Conservation (phyloP, 2,329 filamentous ascomycete species). For the Aureobasidium sp. region DNA sequence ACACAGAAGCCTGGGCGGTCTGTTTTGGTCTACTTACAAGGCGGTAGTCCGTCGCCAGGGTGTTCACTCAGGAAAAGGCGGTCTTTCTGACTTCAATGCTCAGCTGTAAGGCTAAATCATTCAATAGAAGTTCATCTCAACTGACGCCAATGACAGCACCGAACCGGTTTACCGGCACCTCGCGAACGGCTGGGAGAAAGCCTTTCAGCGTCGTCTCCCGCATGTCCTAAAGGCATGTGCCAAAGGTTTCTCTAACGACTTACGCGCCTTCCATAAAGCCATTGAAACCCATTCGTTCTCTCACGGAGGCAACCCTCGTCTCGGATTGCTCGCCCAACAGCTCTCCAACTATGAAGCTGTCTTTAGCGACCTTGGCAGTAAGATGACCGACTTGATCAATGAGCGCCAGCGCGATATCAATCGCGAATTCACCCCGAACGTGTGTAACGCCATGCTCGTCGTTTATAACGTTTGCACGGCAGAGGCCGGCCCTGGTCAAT, state of each 20-base stretch:
- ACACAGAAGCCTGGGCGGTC: slow-evolving; percentile 36
- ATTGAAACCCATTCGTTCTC: slow-evolving; percentile 33
- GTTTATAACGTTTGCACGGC: slow-evolving; percentile 40
- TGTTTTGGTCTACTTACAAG: slow-evolving; percentile 47
- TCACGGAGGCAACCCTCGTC: slow-evolving; percentile 32
- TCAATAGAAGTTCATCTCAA: background rate
- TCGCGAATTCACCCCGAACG: slow-evolving; percentile 44
- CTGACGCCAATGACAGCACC: background rate
- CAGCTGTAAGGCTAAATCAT: slow-evolving; percentile 22
- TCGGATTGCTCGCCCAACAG: slow-evolving; percentile 35
- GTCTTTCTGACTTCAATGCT: slow-evolving; percentile 35
- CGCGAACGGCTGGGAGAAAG: slow-evolving; percentile 35
- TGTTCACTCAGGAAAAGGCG: slow-evolving; percentile 33
- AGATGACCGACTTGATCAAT: slow-evolving; percentile 33
- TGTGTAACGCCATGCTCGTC: slow-evolving; percentile 37
- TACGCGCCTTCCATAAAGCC: slow-evolving; percentile 35
- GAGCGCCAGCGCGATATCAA: slow-evolving; percentile 45
- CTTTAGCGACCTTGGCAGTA: slow-evolving; percentile 31
- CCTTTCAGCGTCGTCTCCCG: slow-evolving; percentile 37
- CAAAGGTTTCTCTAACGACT: slow-evolving; percentile 24
- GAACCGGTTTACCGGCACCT: slow-evolving; percentile 34
- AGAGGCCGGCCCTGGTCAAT: slow-evolving; percentile 41
- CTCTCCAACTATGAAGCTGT: slow-evolving; percentile 35
- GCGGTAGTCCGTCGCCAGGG: slow-evolving; percentile 47
- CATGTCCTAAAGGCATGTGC: slow-evolving; percentile 32